Conservation (phyloP, 176 grass and related monocot genomes). For the Eleusine indica region DNA sequence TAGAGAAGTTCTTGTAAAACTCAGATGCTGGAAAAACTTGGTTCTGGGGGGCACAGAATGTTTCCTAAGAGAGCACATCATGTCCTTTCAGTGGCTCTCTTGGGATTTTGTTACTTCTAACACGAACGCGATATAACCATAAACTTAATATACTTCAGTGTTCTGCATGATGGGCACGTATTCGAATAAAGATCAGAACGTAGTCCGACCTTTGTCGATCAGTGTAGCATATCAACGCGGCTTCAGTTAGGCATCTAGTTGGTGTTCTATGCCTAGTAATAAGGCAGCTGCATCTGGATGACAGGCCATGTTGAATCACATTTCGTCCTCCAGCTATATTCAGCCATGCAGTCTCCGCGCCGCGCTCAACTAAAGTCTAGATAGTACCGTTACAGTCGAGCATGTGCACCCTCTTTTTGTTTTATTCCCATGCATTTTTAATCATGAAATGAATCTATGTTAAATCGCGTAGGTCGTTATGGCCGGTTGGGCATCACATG, state of each 20-base stretch:
- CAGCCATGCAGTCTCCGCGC: background rate
- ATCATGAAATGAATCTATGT: conserved; percentile 31
- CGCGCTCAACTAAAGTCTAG: conserved; percentile 13
- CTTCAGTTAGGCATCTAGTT: background rate
- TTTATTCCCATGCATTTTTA: background rate
- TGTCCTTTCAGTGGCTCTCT: background rate
- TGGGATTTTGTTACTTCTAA: background rate
- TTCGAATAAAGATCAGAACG: background rate
- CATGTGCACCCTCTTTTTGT: conserved; percentile 17
- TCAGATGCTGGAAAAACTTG: background rate
- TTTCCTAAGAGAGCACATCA: no score
- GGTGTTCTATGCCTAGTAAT: background rate
- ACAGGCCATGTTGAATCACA: background rate
- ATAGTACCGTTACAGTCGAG: background rate
- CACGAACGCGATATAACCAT: background rate
- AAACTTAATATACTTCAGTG: background rate
- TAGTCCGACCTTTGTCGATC: background rate
- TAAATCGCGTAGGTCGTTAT: conserved; percentile 32
- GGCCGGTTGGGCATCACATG: conserved; percentile 49
- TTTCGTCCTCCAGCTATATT: background rate
- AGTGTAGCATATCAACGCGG: background rate
- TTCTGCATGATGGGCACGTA: no score
- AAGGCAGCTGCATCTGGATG: background rate
- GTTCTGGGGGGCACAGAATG: background rate
- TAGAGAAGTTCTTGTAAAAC: no score